Base-by-base conservation (phyloP, 257 asterid genomes). In the Datura wrightii region DNA sequence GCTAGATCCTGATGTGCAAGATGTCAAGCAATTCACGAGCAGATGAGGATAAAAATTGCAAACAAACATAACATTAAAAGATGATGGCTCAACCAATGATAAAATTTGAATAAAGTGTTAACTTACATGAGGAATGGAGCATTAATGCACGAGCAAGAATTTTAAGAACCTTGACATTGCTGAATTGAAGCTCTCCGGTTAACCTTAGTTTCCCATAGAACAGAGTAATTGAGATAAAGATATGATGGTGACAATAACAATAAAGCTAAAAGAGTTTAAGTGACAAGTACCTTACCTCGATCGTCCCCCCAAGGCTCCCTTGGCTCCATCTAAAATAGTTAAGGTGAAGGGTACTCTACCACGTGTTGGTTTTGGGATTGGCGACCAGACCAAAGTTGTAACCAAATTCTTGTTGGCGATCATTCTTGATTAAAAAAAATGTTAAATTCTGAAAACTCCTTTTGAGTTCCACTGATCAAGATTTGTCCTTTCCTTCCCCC, bases 51-150 rank as follows among this genome's bases (percentile, higher is more conserved):
- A 78, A 52, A 14, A 78, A 78, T 52, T 52, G 63, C 82, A 78
- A 78, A 5, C 60, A 52, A 78, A 78, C 63, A 78, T 31, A 34
- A 78, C 65, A 34, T 8, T 50, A 50, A 76, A 50, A 31, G 59
- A 78, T 56, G 34, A 78, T 31, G 44, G 31, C 11, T 74, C n/a
- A 50, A 24, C 42, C 81, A 4, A 50, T 74, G 81, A 74, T 24
- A 74, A 74, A 48, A 24, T 14, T 24, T 24, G 59, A 50, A 13
- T 24, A 55, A 50, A 48, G 42, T 24, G 16, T 50, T 31, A 5
- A 74, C 19, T 74, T 74, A 50, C 81, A 74, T 34, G 81, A 74
- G 81, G 53, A 69, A 41, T 69, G 52, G 53, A 74, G 81, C 60
- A 74, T 74, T 74, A 52, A 34, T 78, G 82, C 82, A 31, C 82